Base-by-base conservation (phyloP, 768 basidiomycete genomes). In the Tricholomella constricta region DNA sequence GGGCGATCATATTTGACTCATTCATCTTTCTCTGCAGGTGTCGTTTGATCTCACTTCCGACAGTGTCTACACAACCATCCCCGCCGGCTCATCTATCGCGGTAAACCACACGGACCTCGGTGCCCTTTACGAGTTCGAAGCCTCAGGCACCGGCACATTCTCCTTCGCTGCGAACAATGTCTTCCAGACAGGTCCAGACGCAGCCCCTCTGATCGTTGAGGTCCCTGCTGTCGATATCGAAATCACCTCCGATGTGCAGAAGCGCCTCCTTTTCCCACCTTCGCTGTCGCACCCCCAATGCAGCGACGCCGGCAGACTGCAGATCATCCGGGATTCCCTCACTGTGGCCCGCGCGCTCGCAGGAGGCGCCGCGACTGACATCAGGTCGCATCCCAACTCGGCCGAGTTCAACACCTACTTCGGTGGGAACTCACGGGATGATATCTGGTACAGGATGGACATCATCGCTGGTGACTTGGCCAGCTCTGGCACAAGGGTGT, bases 21-120 rank as follows among this genome's bases (percentile, higher is more conserved):
- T 45, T 0, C 26, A 14, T 7, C 19, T n/a, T n/a, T n/a, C 6
- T 12, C 32, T 22, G 3, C 25, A 55, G 54, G 54, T 42, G 8
- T 50, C 43, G 14, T 49, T 38, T 32, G 54, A 55, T 25, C 15
- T 55, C 15, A 27, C 42, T 4, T 42, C 47, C 6, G 25, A 44
- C 0, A 42, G 42, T 19, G 42, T 55, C 42, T 55, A 55, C 45
- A 50, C 34, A 15, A 55, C 48, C 22, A 55, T 55, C 15, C 54
- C 54, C n/a, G 54, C 54, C 2, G 42, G 48, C 3, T 48, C 48
- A 8, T 55, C 54, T 11, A 41, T 55, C 17, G 48, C 54, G 4
- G 48, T 55, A 14, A 55, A 55, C 48, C 54, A 55, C 54, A 55
- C 54, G 3, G 54, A 27, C 6, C 19, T 55, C 15, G 54, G 41